phyloP scores from a whole-genome alignment of 2,329 filamentous ascomycete species.

The Hymenoscyphus scutula region DNA sequence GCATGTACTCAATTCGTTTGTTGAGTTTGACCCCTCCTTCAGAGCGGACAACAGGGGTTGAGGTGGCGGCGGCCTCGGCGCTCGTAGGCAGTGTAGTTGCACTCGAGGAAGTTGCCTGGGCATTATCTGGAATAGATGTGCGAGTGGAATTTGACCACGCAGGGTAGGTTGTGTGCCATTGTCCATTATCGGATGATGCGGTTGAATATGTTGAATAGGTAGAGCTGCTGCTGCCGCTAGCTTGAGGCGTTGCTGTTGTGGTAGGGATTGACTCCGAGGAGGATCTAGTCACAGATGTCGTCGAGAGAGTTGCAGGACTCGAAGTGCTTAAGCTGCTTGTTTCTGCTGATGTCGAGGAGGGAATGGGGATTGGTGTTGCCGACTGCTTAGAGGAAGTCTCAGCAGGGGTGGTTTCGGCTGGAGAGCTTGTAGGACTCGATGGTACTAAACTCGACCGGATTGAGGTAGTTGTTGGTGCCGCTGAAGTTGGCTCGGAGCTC shows the following conservation, averaged over 20 bases:
- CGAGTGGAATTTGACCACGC: conserved; percentile 29
- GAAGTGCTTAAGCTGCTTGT: neutral
- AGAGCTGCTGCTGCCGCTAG: neutral
- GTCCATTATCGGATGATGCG: conserved; percentile 29
- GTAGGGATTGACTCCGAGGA: neutral
- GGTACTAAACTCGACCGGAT: neutral
- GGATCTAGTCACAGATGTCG: neutral
- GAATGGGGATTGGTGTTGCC: neutral
- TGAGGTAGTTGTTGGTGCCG: conserved; percentile 6
- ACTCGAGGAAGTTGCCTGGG: neutral
- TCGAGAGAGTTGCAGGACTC: neutral
- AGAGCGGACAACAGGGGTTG: neutral
- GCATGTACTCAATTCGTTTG: neutral
- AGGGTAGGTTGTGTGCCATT: conserved; percentile 35
- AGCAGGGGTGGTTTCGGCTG: neutral
- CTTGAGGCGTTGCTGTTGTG: conserved; percentile 1
- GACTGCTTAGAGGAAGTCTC: conserved; percentile 4
- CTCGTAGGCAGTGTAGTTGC: neutral
- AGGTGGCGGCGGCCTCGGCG: neutral
- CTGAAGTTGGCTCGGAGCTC: conserved; percentile 9
- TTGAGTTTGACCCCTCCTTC: neutral
- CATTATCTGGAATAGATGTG: neutral
- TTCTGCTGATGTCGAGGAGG: neutral
- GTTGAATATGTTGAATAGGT: neutral
- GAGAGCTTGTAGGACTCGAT: neutral